Evolutionary conservation across 2,329 filamentous ascomycete genomes (phyloP), one percentile per base, ranked within the genome.

Genomic region (Venturia nashicola): DNA sequence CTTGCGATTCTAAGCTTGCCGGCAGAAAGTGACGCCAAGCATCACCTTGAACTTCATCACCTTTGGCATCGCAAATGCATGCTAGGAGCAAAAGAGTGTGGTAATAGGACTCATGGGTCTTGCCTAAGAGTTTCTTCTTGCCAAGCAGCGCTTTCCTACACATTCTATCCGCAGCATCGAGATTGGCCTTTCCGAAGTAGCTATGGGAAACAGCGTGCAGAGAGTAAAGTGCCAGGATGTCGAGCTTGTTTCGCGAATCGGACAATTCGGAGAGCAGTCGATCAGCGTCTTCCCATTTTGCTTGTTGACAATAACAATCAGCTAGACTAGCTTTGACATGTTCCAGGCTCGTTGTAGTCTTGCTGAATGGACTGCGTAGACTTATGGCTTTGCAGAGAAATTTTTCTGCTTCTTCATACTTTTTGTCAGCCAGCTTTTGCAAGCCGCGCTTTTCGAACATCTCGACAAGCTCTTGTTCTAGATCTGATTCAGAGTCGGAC

Each of bases 101-200:
- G 55, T 23, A 23, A 36, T 39, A 59, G 34, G 55, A 59, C 55
- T 59, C 55, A 23, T 42, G 34, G 27, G 16, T 59, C 40, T 59
- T 59, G 34, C 55, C 55, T 39, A 59, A 20, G 20, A 59, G 55
- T 23, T 59, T 59, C 55, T 59, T 59, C 40, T 59, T 59, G 20
- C 55, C 55, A 39, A 39, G 34, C 18, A 59, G 27, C 6, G 55
- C 55, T 59, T 42, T 59, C n/a, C 44, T 48, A 12, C 44, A 48
- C n/a, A 8, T 27, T 12, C 20, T 48, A 20, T 48, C 44, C 5
- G 44, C 44, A 27, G 20, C 9, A 2, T 48, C 44, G 23, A 23
- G 8, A 23, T 48, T 48, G 44, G n/a, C 44, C 44, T 27, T 27
- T 27, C 5, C n/a, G 44, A 23, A 48, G 20, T 48, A 27, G 20